phyloP scores from a whole-genome alignment of 805 yeast genomes.

The Lachancea quebecensis region DNA sequence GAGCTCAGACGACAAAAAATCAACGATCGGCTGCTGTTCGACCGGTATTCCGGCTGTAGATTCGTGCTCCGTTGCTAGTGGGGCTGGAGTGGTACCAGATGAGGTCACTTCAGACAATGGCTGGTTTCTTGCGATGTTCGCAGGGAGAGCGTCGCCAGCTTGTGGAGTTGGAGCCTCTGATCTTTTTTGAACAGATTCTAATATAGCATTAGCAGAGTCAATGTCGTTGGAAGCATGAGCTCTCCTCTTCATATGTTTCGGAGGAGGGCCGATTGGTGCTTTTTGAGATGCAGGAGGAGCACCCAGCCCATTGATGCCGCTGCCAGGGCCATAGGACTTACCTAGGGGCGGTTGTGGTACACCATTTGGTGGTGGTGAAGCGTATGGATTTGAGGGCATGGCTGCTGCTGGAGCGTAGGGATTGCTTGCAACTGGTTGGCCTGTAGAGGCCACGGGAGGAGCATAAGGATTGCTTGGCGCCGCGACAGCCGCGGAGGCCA shows the following conservation, averaged over 20 bases:
- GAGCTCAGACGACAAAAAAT: slow-evolving; percentile 48
- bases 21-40: slow-evolving; percentile 49
- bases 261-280: slow-evolving; percentile 32
- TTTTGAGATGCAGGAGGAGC: slow-evolving; percentile 15
- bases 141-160: slow-evolving; percentile 5
- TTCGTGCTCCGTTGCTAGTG: slow-evolving; percentile 34
- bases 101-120: slow-evolving; percentile 17
- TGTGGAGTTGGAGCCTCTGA: slow-evolving; percentile 2
- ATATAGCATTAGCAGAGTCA: slow-evolving; percentile 18
- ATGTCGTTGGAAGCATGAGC: slow-evolving; percentile 15
- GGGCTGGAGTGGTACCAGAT: slow-evolving; percentile 14
- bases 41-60: slow-evolving; percentile 53
- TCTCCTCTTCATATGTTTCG: slow-evolving; percentile 22
- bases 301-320: slow-evolving; percentile 1
- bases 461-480: slow-evolving; percentile 28
- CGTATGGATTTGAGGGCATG: slow-evolving; percentile 14
- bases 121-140: slow-evolving; percentile 1
- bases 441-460: slow-evolving; percentile 16
- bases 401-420: slow-evolving; percentile 34
- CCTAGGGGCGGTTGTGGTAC: neutral
- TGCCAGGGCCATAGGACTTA: neutral
- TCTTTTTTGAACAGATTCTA: slow-evolving; percentile 16
- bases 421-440: slow-evolving; percentile 29
- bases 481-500: neutral
- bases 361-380: slow-evolving; percentile 26